These are phyloP conservation scores for Reutealis trisperma DNA, from an alignment of 345 rosid genomes.

Conservation along the genomic window DNA sequence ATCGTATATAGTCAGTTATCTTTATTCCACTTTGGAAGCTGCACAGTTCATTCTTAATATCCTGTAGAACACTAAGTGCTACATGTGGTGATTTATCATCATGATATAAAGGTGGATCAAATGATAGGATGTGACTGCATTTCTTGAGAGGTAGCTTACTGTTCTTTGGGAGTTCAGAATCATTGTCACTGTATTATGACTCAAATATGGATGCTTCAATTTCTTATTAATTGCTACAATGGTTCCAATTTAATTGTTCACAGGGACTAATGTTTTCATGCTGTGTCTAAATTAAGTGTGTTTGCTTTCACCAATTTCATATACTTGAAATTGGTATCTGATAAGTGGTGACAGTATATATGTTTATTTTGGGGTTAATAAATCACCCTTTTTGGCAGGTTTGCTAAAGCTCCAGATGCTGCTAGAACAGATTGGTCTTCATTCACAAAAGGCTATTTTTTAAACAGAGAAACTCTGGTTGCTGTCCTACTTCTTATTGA, in stretches of 20 bases:
- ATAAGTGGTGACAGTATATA: not conserved
- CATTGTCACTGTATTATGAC: not conserved
- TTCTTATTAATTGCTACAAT: not conserved
- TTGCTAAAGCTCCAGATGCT: constrained; percentile 81
- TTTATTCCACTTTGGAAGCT: not conserved
- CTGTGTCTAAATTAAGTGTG: not conserved
- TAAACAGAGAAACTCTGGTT: constrained; percentile 78
- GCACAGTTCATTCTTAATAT: not conserved
- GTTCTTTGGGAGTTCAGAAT: not conserved
- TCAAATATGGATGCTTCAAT: not conserved
- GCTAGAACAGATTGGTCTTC: constrained; percentile 88
- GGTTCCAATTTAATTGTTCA: not conserved
- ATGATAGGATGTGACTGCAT: too few species aligned
- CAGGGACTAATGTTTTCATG: not conserved
- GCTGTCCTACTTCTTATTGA: constrained; percentile 78
- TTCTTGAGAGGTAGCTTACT: too few species aligned
- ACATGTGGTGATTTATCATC: not conserved
- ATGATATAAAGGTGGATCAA: not conserved
- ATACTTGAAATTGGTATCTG: not conserved
- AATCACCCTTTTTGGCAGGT: constrained; percentile 40
- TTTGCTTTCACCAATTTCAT: not conserved
- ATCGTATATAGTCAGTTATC: not conserved
- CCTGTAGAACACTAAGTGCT: too few species aligned
- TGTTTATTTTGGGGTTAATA: not conserved
- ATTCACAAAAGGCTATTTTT: constrained; percentile 89